Evolutionary conservation across 1,284 basidiomycete species (phyloP), one percentile per base, ranked within the genome.

Genomic region (Peniophora sp.): DNA sequence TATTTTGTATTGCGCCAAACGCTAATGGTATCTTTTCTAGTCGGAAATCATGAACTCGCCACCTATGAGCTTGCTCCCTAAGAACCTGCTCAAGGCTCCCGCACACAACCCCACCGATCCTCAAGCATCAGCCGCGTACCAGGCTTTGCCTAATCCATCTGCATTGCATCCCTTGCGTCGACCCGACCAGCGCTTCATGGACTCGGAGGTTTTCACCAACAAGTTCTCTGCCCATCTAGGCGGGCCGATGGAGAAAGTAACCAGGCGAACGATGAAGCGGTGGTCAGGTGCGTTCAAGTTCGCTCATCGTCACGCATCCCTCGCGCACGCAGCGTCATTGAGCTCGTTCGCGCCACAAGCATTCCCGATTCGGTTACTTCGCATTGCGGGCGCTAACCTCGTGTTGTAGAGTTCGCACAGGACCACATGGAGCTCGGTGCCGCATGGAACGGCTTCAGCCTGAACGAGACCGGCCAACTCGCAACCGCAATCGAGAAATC

Each of bases 391-490:
- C 38, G 48, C 46, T 57, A 23, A 32, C 27, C 27, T 32, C 27
- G 27, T 32, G 27, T 32, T 32, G 27, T 35, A 84, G 96, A 99
- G 58, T 80, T 83, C 55, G 84, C 92, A 2, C 85, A 89, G 52
- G 97, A 99, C 64, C 88, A 96, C 69, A 85, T 89, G 12, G 97
- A 99, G 62, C 80, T 99, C 6, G 97, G 97, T 36, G 97, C 92
- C 5, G 85, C 92, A 5, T 74, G 99, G 63, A 99, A 99, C 64
- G 97, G 92, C 0, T 98, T 97, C 64, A 95, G 92, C 63, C 71
- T 99, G 55, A 91, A 92, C 59, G 93, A 96, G 65, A 74, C 67
- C 23, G 83, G 82, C 0, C 71, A 76, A 45, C 69, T 96, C 11
- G 83, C 92, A 5, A 69, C 78, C 48, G 89, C 92, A 6, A 82